These are phyloP conservation scores for Syzygium aqueum DNA, from an alignment of 345 rosid genomes.

Conservation along the genomic window DNA sequence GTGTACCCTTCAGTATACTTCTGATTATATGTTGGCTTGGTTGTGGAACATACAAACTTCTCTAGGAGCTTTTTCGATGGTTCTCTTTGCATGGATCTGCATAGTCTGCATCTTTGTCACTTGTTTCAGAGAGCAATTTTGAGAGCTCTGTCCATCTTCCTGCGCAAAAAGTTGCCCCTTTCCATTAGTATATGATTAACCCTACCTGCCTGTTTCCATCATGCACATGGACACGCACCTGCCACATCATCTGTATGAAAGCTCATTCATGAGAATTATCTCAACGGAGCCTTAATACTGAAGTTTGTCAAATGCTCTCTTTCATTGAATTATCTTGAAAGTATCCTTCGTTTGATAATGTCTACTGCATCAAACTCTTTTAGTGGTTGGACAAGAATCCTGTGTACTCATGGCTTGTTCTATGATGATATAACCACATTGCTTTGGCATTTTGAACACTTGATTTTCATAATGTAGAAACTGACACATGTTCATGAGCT, in stretches of 20 bases:
- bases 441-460: background rate
- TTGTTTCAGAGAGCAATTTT: background rate
- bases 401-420: background rate
- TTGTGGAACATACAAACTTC: background rate
- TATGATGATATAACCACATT: background rate
- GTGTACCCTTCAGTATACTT: background rate
- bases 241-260: background rate
- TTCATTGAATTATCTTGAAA: background rate
- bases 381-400: background rate
- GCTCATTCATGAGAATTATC: background rate
- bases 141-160: background rate
- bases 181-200: background rate
- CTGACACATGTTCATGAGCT: background rate
- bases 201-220: background rate
- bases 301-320: background rate
- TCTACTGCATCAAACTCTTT: background rate
- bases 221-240: background rate
- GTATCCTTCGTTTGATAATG: background rate
- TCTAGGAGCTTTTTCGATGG: background rate
- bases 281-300: background rate
- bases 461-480: background rate
- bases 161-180: background rate
- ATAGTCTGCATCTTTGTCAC: background rate
- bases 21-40: background rate
- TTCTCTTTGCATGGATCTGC: background rate